Conservation (phyloP, 306 rosid species). For the Canavalia gladiata region DNA sequence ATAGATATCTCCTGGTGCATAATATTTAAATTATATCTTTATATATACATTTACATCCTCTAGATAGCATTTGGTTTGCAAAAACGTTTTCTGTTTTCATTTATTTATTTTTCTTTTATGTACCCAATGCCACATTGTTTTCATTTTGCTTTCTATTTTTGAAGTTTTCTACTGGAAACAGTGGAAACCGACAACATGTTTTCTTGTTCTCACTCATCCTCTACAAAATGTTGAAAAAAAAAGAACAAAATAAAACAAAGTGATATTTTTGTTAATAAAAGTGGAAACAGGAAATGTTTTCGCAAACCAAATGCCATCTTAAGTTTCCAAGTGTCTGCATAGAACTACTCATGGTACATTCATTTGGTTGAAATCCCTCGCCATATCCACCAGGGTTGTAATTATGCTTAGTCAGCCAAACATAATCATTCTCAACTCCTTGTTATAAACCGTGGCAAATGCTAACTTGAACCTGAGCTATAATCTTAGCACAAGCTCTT, state of each 20-base stretch:
- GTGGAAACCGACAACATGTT: too few relatives aligned
- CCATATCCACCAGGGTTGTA: constrained; percentile 1
- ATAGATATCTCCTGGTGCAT: constrained; percentile 18
- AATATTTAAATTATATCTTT: constrained; percentile 18
- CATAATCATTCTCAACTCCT: not conserved
- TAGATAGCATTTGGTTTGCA: too few relatives aligned
- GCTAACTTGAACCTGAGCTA: not conserved
- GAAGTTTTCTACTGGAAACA: too few relatives aligned
- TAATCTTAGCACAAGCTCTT: constrained; percentile 2
- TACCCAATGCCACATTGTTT: too few relatives aligned
- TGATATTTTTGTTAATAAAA: too few relatives aligned
- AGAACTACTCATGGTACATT: constrained; percentile 20
- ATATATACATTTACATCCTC: not conserved
- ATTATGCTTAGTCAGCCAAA: not conserved
- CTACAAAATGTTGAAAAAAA: too few relatives aligned
- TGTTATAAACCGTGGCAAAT: not conserved
- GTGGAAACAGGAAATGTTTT: too few relatives aligned
- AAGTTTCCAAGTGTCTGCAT: not conserved
- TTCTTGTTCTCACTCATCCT: too few relatives aligned
- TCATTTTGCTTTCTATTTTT: too few relatives aligned
- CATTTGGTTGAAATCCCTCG: constrained; percentile 5
- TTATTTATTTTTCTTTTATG: too few relatives aligned
- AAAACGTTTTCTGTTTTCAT: too few relatives aligned
- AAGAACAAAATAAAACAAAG: too few relatives aligned
- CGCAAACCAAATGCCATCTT: not conserved